phyloP scores from a whole-genome alignment of 1,139 yeast genomes.

The Lodderomyces elongisporus region DNA sequence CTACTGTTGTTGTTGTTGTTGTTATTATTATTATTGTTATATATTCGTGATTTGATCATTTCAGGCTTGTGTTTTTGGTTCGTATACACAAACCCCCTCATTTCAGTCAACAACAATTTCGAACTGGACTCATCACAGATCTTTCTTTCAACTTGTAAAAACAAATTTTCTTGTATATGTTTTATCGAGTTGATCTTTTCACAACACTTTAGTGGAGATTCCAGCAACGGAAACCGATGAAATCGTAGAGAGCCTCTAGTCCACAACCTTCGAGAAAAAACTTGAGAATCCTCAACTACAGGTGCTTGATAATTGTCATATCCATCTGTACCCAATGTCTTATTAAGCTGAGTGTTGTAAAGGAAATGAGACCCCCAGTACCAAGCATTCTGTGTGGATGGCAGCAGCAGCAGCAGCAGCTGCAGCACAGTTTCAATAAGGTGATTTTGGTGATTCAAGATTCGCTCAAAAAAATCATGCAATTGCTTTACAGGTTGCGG shows the following conservation, averaged over 20 bases:
- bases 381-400: slow-evolving; percentile 5
- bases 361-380: slow-evolving; percentile 58
- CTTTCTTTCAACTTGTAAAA: slow-evolving; percentile 43
- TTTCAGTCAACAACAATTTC: slow-evolving; percentile 20
- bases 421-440: not conserved
- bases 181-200: slow-evolving; percentile 42
- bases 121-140: slow-evolving; percentile 15
- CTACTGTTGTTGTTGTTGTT: not conserved
- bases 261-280: slow-evolving; percentile 73
- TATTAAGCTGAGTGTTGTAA: slow-evolving; percentile 51
- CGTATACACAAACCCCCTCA: slow-evolving; percentile 34
- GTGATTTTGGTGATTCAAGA: not conserved
- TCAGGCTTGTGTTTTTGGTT: slow-evolving; percentile 18
- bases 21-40: not conserved
- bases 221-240: slow-evolving; percentile 16
- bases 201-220: slow-evolving; percentile 23
- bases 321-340: slow-evolving; percentile 61
- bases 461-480: not conserved
- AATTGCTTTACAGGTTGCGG: slow-evolving; percentile 7
- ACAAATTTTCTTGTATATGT: slow-evolving; percentile 29
- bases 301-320: slow-evolving; percentile 84
- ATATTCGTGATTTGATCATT: not conserved
- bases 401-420: no score
- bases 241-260: slow-evolving; percentile 59
- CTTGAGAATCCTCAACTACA: slow-evolving; percentile 13